Base-by-base conservation (phyloP, 2,329 filamentous ascomycete species). In the Didymella lethalis region DNA sequence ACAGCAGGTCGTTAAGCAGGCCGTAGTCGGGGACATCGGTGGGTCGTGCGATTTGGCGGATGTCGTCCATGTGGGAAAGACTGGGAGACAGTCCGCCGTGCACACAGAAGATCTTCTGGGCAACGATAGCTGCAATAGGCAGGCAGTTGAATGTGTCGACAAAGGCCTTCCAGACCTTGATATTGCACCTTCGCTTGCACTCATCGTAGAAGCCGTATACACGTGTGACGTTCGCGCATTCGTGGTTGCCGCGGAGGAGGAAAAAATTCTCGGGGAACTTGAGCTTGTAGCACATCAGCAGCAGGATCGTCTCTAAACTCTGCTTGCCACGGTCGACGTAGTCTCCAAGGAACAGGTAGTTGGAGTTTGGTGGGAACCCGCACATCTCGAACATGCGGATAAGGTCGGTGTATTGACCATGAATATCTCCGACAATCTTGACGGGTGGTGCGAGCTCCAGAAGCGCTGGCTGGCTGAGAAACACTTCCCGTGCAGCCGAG, bases 381-480 rank as follows among this genome's bases (percentile, higher is more conserved):
- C 94, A 97, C 93, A 97, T 97, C 78, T 98, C 94, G 73, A 98
- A 98, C 86, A 98, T 92, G 64, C 94, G 89, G 71, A 98, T 96
- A 50, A 98, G 82, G 77, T 98, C 94, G 11, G 93, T 96, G 77
- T 97, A 98, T 78, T 98, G 94, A 49, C 94, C 94, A 75, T 98
- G 94, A 14, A 98, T 92, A 75, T 98, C 94, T 49, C 94, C 94
- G 28, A 98, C 95, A 71, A 99, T 96, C 81, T 99, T 99, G 73
- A 99, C 95, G 0, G 95, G 94, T 4, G 95, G 92, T 63, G 94
- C 90, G 45, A 99, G 85, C 79, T 99, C 95, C 56, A 99, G 81
- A 25, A 99, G 83, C 1, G 95, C 93, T 4, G 95, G 95, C 74
- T 99, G 95, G 5, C 90, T 93, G 7, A 99, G 82, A 64, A 99